A percentile compares a stretch with the other conserved stretches of the same genome.
Conservation (phyloP, 148 eudicot species). For the Camellia granthamiana region DNA sequence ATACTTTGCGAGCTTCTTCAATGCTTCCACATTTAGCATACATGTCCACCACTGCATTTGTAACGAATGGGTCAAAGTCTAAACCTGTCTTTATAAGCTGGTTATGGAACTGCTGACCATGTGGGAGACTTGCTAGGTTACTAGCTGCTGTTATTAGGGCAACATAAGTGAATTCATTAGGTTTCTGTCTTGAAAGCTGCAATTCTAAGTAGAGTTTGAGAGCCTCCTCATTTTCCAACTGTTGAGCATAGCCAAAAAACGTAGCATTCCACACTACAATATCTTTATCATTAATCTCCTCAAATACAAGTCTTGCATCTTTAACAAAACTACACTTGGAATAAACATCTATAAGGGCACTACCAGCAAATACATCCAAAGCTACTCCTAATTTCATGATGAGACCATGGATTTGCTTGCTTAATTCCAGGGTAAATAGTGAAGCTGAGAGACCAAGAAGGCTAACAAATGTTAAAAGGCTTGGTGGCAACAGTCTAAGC, state of each 20-base stretch:
- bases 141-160: conserved; percentile 56
- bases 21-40: conserved; percentile 72
- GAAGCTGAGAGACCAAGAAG: conserved; percentile 65
- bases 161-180: conserved; percentile 54
- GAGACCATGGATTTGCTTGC: conserved; percentile 55
- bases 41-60: conserved; percentile 65
- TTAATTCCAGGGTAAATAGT: conserved; percentile 30
- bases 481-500: conserved; percentile 37
- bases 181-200: conserved; percentile 31
- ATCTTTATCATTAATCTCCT: conserved; percentile 56
- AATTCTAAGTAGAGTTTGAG: conserved; percentile 50
- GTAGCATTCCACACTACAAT: conserved; percentile 72
- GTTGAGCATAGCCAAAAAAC: conserved; percentile 57
- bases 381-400: conserved; percentile 43
- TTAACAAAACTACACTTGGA: conserved; percentile 46
- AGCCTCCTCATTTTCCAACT: conserved; percentile 55
- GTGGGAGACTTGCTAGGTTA: conserved; percentile 49
- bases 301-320: conserved; percentile 60
- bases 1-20: conserved; percentile 48
- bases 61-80: conserved; percentile 44
- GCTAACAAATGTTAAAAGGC: conserved; percentile 57
- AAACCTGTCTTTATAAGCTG: conserved; percentile 46
- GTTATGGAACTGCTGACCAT: conserved; percentile 60
- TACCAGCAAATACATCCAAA: conserved; percentile 46
- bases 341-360: conserved; percentile 70